Base-by-base conservation (phyloP, 768 basidiomycete species). In the Suillus cothurnatus region DNA sequence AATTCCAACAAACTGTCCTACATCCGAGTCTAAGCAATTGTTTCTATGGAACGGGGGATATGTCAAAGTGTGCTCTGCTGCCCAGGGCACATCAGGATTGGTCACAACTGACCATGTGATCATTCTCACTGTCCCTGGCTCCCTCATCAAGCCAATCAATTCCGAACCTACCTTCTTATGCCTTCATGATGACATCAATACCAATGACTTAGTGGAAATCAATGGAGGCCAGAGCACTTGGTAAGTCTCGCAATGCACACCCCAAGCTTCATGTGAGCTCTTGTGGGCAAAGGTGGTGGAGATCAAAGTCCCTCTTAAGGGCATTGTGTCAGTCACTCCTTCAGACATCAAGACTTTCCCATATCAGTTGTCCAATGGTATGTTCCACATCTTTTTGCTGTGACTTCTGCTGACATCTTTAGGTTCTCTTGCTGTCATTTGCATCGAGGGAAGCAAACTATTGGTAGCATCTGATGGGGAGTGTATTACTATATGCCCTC, bases 1-100 rank as follows among this genome's bases (percentile, higher is more conserved):
- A 1, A 9, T 45, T n/a, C 21, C 19, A 6, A 2, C 41, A 1
- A n/a, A n/a, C n/a, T 6, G 2, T 19, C 41, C 17, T 0, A 2
- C 17, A 19, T 3, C 41, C 3, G 6, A 41, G 0, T 41, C 41
- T 4, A 4, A 4, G 1, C 32, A 34, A 34, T 8, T 4, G 4
- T 41, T 41, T 1, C 41, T 41, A 3, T 45, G 43, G 21, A n/a
- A 45, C 3, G 8, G 43, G 4, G 43, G 21, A 0, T 45, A 45
- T n/a, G 21, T 45, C 8, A 45, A 21, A 7, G 43, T 21, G 0
- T 21, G 4, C 2, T 45, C 43, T 4, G 21, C 4, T 0, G 11
- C n/a, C 7, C 43, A 8, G 6, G 43, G 43, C 1, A 45, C 43
- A 21, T n/a, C 21, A 8, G 21, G 9, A 21, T 45, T 11, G 2